Percentiles rank a stretch among this genome's conserved stretches.
Conservation (phyloP, 192 early-diverging fungal species). For the Allomyces arbusculus region DNA sequence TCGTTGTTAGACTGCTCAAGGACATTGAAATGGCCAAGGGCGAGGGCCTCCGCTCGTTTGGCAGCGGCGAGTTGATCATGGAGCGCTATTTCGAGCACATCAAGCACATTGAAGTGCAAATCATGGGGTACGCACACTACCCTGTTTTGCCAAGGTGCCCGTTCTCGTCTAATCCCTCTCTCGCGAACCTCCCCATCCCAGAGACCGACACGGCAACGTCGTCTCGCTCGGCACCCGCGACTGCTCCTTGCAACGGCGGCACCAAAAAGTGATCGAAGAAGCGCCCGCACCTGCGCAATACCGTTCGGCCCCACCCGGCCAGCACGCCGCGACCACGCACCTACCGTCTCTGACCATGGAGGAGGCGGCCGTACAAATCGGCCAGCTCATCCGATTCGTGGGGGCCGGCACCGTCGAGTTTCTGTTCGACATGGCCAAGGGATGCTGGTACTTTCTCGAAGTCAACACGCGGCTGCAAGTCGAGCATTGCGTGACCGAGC, state of each 20-base stretch:
- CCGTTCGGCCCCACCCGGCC: background rate
- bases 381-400: constrained; percentile 22
- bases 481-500: constrained; percentile 41
- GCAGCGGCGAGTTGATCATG: constrained; percentile 29
- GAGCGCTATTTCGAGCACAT: constrained; percentile 36
- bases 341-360: constrained; percentile 27
- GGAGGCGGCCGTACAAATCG: constrained; percentile 23
- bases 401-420: constrained; percentile 46
- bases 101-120: constrained; percentile 27
- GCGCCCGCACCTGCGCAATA: background rate
- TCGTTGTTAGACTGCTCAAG: constrained; percentile 12
- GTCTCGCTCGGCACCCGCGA: constrained; percentile 37
- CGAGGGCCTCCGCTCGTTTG: constrained; percentile 33
- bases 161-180: too few relatives aligned
- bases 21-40: constrained; percentile 32
- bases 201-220: constrained; percentile 29
- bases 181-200: constrained; percentile 9
- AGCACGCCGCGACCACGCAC: constrained; percentile 11
- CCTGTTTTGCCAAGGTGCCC: too few relatives aligned
- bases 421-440: constrained; percentile 17
- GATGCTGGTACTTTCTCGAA: constrained; percentile 41
- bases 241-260: constrained; percentile 39
- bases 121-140: background rate
- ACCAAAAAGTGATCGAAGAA: constrained; percentile 46
- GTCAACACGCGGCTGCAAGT: constrained; percentile 48